phyloP scores from a whole-genome alignment of 2,329 filamentous ascomycete species.

The Calonectria pteridis region DNA sequence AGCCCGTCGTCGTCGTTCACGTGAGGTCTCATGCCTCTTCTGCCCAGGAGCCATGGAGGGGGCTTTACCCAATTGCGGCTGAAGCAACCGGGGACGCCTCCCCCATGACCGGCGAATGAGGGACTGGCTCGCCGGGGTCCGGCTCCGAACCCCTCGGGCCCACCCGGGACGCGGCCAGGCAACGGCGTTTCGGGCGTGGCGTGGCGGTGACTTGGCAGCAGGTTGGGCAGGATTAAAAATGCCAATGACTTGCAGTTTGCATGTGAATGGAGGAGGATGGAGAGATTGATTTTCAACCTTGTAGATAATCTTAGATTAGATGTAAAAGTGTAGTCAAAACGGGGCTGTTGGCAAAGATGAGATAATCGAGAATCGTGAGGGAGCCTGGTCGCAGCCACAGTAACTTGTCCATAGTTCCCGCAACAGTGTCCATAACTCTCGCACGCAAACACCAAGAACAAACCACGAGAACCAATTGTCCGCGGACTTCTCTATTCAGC shows the following conservation, averaged over 20 bases:
- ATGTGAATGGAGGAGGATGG: background rate
- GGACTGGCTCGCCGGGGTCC: background rate
- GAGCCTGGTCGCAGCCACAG: background rate
- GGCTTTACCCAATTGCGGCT: constrained; percentile 30
- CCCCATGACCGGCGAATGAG: constrained; percentile 15
- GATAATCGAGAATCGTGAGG: background rate
- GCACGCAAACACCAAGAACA: background rate
- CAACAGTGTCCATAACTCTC: background rate
- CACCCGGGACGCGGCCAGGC: constrained; percentile 29
- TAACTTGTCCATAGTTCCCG: background rate
- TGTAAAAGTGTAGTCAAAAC: background rate
- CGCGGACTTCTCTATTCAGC: background rate
- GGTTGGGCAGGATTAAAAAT: constrained; percentile 12
- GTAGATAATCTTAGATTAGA: background rate
- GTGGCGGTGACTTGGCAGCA: constrained; percentile 37
- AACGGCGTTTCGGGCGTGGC: constrained; percentile 24
- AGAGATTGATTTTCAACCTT: background rate
- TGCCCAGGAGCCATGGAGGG: constrained; percentile 15
- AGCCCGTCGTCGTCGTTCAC: background rate
- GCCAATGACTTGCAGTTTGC: background rate
- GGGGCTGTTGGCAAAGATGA: background rate
- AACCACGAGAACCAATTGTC: background rate
- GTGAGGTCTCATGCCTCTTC: background rate
- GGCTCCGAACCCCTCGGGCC: constrained; percentile 17
- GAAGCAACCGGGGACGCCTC: constrained; percentile 22